phyloP scores from a whole-genome alignment of 371 early-diverging fungal species.

The Encephalitozoon hellem region DNA sequence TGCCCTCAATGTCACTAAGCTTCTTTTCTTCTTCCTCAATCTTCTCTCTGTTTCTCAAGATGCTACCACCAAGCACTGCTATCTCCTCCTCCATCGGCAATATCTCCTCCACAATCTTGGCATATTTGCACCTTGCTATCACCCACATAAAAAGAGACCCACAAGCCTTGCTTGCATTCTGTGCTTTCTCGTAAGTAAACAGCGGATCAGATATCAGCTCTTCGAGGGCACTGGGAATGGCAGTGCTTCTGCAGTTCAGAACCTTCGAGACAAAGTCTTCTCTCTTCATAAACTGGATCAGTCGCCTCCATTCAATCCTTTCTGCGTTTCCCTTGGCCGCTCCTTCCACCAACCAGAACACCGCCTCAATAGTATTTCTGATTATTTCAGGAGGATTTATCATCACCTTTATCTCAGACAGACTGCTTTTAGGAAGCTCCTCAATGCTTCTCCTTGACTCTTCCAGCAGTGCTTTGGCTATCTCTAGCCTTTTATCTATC shows the following conservation, averaged over 20 bases:
- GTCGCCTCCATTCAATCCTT: neutral
- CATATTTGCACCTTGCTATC: conserved; percentile 79
- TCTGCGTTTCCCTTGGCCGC: conserved; percentile 65
- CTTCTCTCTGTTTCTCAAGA: neutral
- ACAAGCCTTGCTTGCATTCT: conserved; percentile 93
- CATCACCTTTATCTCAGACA: conserved; percentile 94
- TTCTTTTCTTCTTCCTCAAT: conserved; percentile 19
- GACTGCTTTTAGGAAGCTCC: conserved; percentile 81
- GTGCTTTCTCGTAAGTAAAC: conserved; percentile 74
- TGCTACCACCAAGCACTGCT: neutral
- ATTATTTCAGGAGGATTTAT: conserved; percentile 87
- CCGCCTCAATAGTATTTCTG: conserved; percentile 88
- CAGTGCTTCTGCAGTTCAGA: conserved; percentile 77
- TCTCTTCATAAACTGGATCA: conserved; percentile 8
- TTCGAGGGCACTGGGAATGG: conserved; percentile 67
- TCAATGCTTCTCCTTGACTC: conserved; percentile 84
- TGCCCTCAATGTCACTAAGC: conserved; percentile 1
- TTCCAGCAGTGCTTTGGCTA: conserved; percentile 87
- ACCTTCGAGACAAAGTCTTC: conserved; percentile 93
- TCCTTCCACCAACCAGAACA: conserved; percentile 77
- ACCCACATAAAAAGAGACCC: conserved; percentile 94
- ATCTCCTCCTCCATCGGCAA: conserved; percentile 80
- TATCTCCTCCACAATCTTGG: conserved; percentile 77
- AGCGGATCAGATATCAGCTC: conserved; percentile 69
- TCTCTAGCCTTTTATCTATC: conserved; percentile 76